Percentiles rank a stretch among this genome's conserved stretches.
Evolutionary conservation across 116 monocot species (phyloP).

Genomic region (Phalaenopsis hybrid): DNA sequence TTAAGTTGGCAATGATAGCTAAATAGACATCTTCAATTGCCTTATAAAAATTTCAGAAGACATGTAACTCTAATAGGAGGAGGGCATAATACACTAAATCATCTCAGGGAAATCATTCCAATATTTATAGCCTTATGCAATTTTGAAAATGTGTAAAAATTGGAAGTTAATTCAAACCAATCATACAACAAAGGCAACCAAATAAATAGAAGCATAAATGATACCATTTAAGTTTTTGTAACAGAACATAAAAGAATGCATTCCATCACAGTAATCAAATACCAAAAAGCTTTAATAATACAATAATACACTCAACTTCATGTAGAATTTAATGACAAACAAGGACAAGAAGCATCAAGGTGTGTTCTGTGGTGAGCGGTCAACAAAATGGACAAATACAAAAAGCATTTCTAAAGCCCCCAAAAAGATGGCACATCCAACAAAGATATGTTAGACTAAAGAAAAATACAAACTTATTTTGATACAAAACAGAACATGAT

Average conservation of each 20-base stretch:
- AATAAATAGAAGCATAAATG: not conserved
- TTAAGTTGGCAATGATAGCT: too few relatives aligned
- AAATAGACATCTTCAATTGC: too few relatives aligned
- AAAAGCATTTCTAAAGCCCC: not conserved
- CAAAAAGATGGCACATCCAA: not conserved
- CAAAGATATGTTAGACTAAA: not conserved
- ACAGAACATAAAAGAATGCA: not conserved
- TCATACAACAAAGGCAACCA: not conserved
- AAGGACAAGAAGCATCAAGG: not conserved
- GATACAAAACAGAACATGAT: not conserved
- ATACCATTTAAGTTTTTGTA: not conserved
- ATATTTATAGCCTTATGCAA: not conserved
- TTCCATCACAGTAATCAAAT: not conserved
- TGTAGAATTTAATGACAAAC: not conserved
- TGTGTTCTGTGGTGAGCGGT: not conserved
- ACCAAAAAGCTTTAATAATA: not conserved
- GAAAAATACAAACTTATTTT: not conserved
- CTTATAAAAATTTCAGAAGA: not conserved
- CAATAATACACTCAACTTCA: not conserved
- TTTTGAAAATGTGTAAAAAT: not conserved
- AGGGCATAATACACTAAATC: not conserved
- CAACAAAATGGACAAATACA: not conserved
- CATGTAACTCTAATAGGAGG: not conserved
- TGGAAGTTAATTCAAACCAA: not conserved
- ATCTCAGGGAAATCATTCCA: not conserved